Percentiles rank a stretch among this genome's conserved stretches.
phyloP scores from a whole-genome alignment of 371 early-diverging fungal genomes.

The Syncephalastrum racemosum region DNA sequence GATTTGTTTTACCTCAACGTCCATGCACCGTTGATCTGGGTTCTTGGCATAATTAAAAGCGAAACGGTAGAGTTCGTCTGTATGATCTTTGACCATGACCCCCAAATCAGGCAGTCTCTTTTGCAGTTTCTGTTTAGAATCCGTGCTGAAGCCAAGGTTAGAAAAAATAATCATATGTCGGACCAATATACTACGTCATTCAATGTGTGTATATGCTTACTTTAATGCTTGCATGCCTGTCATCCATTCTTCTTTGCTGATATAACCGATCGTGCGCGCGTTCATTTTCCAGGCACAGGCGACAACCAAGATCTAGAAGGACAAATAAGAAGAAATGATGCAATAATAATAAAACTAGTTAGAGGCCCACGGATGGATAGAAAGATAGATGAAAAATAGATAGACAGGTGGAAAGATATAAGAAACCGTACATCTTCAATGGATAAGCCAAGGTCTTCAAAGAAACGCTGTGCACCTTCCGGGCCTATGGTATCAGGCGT shows the following conservation, averaged over 20 bases:
- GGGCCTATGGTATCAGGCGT: constrained; percentile 36
- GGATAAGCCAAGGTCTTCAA: constrained; percentile 42
- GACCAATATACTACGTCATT: not conserved
- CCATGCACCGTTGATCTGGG: constrained; percentile 67
- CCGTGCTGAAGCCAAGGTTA: constrained; percentile 38
- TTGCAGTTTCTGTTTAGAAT: constrained; percentile 52
- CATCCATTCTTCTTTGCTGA: constrained; percentile 68
- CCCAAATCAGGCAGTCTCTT: constrained; percentile 45
- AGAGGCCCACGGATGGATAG: not conserved
- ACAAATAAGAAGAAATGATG: not conserved
- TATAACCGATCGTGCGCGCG: constrained; percentile 64
- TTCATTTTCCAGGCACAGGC: constrained; percentile 65
- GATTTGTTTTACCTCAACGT: constrained; percentile 53
- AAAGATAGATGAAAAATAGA: no score
- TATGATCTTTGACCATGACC: constrained; percentile 41
- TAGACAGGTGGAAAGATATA: not conserved
- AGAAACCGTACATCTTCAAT: constrained; percentile 37
- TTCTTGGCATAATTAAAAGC: constrained; percentile 71
- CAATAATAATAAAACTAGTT: not conserved
- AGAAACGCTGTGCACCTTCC: constrained; percentile 40
- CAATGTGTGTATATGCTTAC: constrained; percentile 32
- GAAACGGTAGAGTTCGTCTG: constrained; percentile 67
- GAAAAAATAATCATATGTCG: not conserved
- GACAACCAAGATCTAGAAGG: constrained; percentile 52
- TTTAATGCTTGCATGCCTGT: constrained; percentile 57